Evolutionary conservation across 768 basidiomycete genomes (phyloP).

Genomic region (Mycena leptocephala): DNA sequence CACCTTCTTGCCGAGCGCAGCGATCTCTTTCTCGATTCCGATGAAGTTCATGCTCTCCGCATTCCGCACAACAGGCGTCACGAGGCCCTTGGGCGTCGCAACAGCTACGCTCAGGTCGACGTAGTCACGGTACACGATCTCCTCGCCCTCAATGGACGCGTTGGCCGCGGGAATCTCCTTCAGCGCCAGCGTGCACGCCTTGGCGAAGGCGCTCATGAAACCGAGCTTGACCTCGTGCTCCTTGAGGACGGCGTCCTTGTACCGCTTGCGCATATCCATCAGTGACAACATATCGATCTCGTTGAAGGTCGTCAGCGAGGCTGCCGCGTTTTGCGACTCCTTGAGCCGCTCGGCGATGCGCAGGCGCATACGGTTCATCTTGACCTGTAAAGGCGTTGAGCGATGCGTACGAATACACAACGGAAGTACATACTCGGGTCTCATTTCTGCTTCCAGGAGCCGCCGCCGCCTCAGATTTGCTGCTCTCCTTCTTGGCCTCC

Average conservation of each 20-base stretch:
- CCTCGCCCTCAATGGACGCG: constrained; percentile 94
- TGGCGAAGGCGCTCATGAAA: constrained; percentile 98
- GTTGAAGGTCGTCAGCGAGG: constrained; percentile 98
- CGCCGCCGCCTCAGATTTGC: constrained; percentile 40
- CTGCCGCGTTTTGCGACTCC: constrained; percentile 97
- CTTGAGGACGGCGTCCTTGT: constrained; percentile 94
- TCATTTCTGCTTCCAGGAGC: constrained; percentile 77
- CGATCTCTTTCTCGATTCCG: constrained; percentile 95
- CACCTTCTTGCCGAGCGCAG: constrained; percentile 91
- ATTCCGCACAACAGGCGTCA: constrained; percentile 96
- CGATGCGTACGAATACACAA: not conserved
- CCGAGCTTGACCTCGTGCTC: constrained; percentile 96
- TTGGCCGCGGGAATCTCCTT: constrained; percentile 96
- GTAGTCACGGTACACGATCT: constrained; percentile 93
- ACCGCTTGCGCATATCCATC: constrained; percentile 92
- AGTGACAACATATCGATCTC: constrained; percentile 99
- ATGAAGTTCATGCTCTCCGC: constrained; percentile 90
- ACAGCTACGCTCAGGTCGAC: constrained; percentile 97
- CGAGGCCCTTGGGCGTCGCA: constrained; percentile 96
- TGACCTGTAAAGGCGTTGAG: constrained; percentile 71
- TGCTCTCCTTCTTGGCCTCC: constrained; percentile 45
- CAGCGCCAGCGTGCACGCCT: constrained; percentile 87
- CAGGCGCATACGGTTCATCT: constrained; percentile 99
- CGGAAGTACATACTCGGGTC: constrained; percentile 73
- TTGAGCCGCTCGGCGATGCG: constrained; percentile 98